Evolutionary conservation across 345 rosid species (phyloP), one percentile per base, ranked within the genome.

Genomic region (Capsella bursapastoris): DNA sequence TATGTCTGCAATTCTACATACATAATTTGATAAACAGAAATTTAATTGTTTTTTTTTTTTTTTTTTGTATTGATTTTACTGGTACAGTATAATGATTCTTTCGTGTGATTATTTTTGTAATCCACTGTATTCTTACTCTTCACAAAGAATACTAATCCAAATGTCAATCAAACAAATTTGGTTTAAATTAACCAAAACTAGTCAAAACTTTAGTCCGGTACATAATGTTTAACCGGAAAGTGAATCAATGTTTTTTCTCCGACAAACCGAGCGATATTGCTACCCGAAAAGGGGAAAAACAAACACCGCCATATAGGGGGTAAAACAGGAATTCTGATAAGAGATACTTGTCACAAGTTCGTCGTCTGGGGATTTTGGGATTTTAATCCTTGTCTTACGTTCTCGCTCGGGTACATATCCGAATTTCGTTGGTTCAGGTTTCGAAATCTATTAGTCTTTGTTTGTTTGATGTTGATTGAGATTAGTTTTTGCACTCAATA

Each of bases 101-200:
- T 29, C 34, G 11, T 34, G 31, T 25, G 13, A 70, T 43, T 69
- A 57, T 31, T 29, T 29, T 43, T 56, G 55, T 56, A 57, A 43
- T 29, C 34, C 8, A 15, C 2, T 57, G 43, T 16, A 56, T 68
- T 18, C 10, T 14, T 44, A 2, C 14, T 48, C 52, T 7, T 48
- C 52, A 16, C 25, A 15, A 43, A 40, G 0, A 47, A 47, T 6
- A 47, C 18, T 8, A 15, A 49, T 48, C 27, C 9, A 16, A 15
- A 15, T 15, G 10, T 49, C 18, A 8, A 18, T 18, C 29, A 3
- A 9, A 43, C 48, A 10, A 43, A 43, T 38, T 10, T 3, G 12
- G 43, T 12, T 3, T 2, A 8, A 2, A 35, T 37, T 37, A 8
- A 37, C 40, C 0, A 37, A 37, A 37, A 37, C 51, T 47, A 47